A percentile compares a stretch with the other conserved stretches of the same genome.
phyloP scores from a whole-genome alignment of 108 stramenopile genomes.

The Seminavis robusta region DNA sequence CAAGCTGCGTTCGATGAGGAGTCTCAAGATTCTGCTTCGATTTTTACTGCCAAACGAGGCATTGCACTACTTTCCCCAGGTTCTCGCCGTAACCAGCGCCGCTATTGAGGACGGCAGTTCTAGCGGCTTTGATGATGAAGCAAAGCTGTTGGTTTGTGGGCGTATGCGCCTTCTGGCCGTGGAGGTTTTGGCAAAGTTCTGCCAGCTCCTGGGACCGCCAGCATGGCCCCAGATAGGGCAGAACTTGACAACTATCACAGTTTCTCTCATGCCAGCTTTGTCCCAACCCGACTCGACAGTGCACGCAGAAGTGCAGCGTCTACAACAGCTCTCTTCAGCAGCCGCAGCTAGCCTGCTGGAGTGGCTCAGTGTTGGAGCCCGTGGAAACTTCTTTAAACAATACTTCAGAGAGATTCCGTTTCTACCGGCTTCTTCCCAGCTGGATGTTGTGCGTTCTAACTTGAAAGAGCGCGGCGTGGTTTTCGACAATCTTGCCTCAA shows the following conservation, averaged over 20 bases:
- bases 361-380: constrained; percentile 43
- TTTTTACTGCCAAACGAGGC: constrained; percentile 48
- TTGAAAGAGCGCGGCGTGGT: constrained; percentile 59
- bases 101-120: constrained; percentile 50
- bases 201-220: constrained; percentile 43
- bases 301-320: background rate
- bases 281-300: constrained; percentile 1
- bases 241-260: constrained; percentile 74
- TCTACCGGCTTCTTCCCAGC: constrained; percentile 42
- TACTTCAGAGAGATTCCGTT: constrained; percentile 75
- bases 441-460: constrained; percentile 40
- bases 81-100: constrained; percentile 63
- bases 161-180: constrained; percentile 54
- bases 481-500: constrained; percentile 61
- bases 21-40: constrained; percentile 42
- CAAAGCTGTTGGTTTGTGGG: constrained; percentile 20
- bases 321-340: constrained; percentile 7
- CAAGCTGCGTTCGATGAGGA: constrained; percentile 49
- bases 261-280: constrained; percentile 71
- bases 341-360: constrained; percentile 56
- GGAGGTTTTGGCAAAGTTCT: constrained; percentile 53
- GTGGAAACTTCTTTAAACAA: constrained; percentile 38
- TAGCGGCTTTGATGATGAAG: too few species aligned
- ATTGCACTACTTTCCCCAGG: constrained; percentile 70
- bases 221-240: constrained; percentile 47